Conservation (phyloP, 2,329 filamentous ascomycete species). For the Tolypocladium endophyticum region DNA sequence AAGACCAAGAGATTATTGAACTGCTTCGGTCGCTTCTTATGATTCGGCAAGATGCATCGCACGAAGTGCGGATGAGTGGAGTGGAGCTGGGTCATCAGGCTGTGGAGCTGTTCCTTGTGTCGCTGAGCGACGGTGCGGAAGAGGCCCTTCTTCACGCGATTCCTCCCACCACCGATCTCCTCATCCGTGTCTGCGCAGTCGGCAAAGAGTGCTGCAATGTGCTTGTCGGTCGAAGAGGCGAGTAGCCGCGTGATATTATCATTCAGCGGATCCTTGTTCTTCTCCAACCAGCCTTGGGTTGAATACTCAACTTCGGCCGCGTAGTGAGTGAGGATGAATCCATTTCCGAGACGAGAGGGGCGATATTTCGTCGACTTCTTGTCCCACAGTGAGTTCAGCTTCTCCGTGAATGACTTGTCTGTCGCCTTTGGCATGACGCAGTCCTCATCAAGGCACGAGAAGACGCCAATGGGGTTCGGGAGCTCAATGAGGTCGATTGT, state of each 20-base stretch:
- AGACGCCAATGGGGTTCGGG: slow-evolving; percentile 94
- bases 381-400: slow-evolving; percentile 94
- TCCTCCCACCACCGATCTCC: slow-evolving; percentile 55
- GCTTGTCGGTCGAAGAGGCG: slow-evolving; percentile 68
- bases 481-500: slow-evolving; percentile 97
- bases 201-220: slow-evolving; percentile 73
- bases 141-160: slow-evolving; percentile 88
- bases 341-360: slow-evolving; percentile 75
- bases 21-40: slow-evolving; percentile 92
- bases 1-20: slow-evolving; percentile 87
- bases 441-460: slow-evolving; percentile 95
- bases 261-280: slow-evolving; percentile 97
- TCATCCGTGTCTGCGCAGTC: slow-evolving; percentile 83
- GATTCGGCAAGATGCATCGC: slow-evolving; percentile 92
- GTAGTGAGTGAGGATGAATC: slow-evolving; percentile 94
- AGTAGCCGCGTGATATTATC: slow-evolving; percentile 91
- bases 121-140: slow-evolving; percentile 94
- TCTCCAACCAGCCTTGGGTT: slow-evolving; percentile 90
- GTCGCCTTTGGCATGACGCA: slow-evolving; percentile 98
- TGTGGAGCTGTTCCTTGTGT: slow-evolving; percentile 98
- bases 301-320: slow-evolving; percentile 96
- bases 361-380: slow-evolving; percentile 92
- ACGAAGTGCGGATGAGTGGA: slow-evolving; percentile 98
- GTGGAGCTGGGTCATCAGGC: slow-evolving; percentile 85
- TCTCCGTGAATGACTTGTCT: slow-evolving; percentile 93